Base-by-base conservation (phyloP, 2,329 filamentous ascomycete species). In the Rutstroemia sp. region DNA sequence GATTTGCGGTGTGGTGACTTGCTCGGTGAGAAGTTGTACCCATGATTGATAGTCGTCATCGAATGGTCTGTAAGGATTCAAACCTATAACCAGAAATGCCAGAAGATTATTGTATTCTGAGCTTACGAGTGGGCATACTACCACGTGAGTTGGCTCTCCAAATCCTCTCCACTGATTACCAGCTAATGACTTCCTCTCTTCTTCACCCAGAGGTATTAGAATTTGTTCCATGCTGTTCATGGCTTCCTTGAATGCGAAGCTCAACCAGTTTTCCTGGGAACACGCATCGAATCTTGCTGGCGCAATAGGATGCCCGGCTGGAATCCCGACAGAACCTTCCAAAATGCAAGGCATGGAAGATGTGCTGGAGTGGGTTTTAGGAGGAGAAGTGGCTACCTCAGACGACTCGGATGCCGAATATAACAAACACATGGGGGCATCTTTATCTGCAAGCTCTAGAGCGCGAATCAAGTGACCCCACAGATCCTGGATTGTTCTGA, bases 21-120 rank as follows among this genome's bases (percentile, higher is more conserved):
- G 89, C 21, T 88, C 80, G 47, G 84, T 86, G 5, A 92, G 72
- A 1, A 92, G 76, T 63, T 88, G 84, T 38, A 92, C 77, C 64
- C 92, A 94, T 0, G 92, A 75, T 60, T 82, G 81, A 65, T 92
- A 94, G 62, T 92, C 89, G 39, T 87, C 84, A 63, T 94, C 87
- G 64, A 88, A 94, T 0, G 87, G 88, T 50, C 88, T 78, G 42
- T 88, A 76, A 1, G 89, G 88, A 67, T 95, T 95, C 8, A 88
- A 76, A 4, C 88, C 89, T 68, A 94, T 77, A 2, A 94, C 80
- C 8, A 94, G 76, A 65, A 94, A 94, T 0, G 88, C 89, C 1
- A 91, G 79, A 0, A 88, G 83, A 2, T 79, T 79, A 54, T 91
- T 87, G 89, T 71, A 0, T 2, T 83, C 84, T 2, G 83, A 76